Base-by-base conservation (phyloP, 2,329 filamentous ascomycete genomes). In the Tolypocladium endophyticum region DNA sequence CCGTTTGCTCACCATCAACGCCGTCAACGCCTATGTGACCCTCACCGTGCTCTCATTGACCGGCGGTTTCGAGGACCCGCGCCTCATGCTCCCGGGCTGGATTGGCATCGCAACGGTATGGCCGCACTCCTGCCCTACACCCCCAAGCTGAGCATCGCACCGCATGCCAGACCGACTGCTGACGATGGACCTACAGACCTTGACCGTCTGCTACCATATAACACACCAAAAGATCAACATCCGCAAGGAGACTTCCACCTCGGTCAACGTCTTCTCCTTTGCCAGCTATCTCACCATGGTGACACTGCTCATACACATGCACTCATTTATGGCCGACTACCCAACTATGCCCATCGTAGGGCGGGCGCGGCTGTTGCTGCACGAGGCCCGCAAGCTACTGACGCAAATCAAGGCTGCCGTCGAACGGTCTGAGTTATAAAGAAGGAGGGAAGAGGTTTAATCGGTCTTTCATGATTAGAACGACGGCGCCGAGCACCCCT, bases 201-300 rank as follows among this genome's bases (percentile, higher is more conserved):
- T 92, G 47, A 91, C 89, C 1, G 81, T 87, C 58, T 80, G 87
- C 65, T 92, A 92, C 73, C 88, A 92, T 71, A 79, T 88, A 62
- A 90, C 87, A 18, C 87, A 92, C 72, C 86, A 88, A 66, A 88
- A 88, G 69, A 88, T 90, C 70, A 90, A 86, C 68, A 92, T 92
- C 66, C 85, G 87, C 68, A 90, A 89, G 68, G 88, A 91, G 75
- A 92, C 88, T 1, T 85, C 86, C 55, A 87, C 87, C 12, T 89
- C 87, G n/a, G 81, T 92, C 63, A 85, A 86, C 65, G 86, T 91
- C 64, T 89, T 92, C 69, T 90, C 87, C 57, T 84, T 89, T 63
- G 86, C 87, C 43, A 89, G 86, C 73, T 91, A 89, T 74, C 81
- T 90, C 66, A 90, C 84, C 74, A 89, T 92, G 85, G 81, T 85